Evolutionary conservation across 2,329 filamentous ascomycete species (phyloP), one percentile per base, ranked within the genome.

Genomic region (Hymenotorrendiella dingleyae): DNA sequence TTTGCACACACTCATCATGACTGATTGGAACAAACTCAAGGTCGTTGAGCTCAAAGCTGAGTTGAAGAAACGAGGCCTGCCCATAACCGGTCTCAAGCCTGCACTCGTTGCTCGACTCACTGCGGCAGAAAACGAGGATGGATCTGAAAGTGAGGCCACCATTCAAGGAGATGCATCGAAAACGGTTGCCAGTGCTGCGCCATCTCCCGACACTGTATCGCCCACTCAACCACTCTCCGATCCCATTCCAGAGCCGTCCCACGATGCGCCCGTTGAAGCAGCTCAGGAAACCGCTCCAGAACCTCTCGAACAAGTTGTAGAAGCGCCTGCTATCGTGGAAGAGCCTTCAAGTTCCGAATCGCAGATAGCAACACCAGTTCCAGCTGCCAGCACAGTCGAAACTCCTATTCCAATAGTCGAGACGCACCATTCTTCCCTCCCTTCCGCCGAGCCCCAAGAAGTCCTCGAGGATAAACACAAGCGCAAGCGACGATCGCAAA

Each of bases 11-110:
- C 28, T 36, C 35, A 50, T 19, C 27, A 76, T 75, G 73, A 64
- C 67, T 47, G 72, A 76, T 52, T 77, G 72, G 60, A 68, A 61
- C 42, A 72, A 71, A 63, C 73, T 82, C 57, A 90, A 86, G 66
- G 86, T 91, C 49, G 71, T 80, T 24, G 83, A 89, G 57, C 73
- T 91, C 45, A 84, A 82, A 64, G 77, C 78, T 17, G 84, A 89
- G 68, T 72, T 90, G 30, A 88, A 86, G 65, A 72, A 70, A 45
- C 77, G 84, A 50, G 80, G 80, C n/a, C 74, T 90, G 28, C 68
- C 79, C 5, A 75, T 80, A 48, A 76, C 76, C 19, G 86, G 86
- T 7, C 71, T 88, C 40, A 86, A 89, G 61, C 73, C 80, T 19
- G 84, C 84, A 46, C 74, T 89, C 35, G 72, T 90, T 43, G 74